Conservation (phyloP, 192 early-diverging fungal species). For the Podila horticola region DNA sequence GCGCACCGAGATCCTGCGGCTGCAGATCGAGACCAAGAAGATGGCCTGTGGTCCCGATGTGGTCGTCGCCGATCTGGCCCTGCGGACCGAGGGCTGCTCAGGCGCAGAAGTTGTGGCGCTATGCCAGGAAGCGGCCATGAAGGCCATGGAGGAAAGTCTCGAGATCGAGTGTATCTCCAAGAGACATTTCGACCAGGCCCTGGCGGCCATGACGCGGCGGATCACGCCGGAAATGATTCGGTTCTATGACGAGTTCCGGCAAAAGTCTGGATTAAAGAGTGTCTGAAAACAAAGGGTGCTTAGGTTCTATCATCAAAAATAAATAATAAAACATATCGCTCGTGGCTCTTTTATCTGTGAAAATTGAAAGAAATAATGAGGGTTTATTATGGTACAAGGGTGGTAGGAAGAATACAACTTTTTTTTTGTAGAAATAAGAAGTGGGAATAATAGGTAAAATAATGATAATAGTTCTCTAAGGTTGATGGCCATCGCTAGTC, state of each 20-base stretch:
- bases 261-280: constrained; percentile 60
- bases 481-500: not conserved
- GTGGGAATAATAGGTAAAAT: not conserved
- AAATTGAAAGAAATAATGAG: not conserved
- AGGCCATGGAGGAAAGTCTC: constrained; percentile 88
- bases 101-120: constrained; percentile 94
- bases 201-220: constrained; percentile 69
- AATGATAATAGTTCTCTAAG: not conserved
- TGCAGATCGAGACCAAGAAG: constrained; percentile 68
- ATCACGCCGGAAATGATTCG: constrained; percentile 92
- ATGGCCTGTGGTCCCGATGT: constrained; percentile 82
- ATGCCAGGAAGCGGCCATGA: constrained; percentile 94
- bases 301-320: too few relatives aligned
- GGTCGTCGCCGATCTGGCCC: constrained; percentile 70
- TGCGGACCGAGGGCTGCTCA: constrained; percentile 87
- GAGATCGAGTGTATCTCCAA: constrained; percentile 55
- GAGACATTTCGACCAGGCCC: constrained; percentile 74
- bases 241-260: constrained; percentile 86
- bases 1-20: constrained; percentile 81
- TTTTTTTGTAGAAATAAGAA: not conserved
- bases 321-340: too few relatives aligned
- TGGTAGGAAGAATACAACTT: not conserved
- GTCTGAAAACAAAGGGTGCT: constrained; percentile 31
- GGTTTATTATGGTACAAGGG: not conserved
- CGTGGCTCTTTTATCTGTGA: not conserved